Evolutionary conservation across 768 basidiomycete genomes (phyloP).

Genomic region (Amanita fuliginea): DNA sequence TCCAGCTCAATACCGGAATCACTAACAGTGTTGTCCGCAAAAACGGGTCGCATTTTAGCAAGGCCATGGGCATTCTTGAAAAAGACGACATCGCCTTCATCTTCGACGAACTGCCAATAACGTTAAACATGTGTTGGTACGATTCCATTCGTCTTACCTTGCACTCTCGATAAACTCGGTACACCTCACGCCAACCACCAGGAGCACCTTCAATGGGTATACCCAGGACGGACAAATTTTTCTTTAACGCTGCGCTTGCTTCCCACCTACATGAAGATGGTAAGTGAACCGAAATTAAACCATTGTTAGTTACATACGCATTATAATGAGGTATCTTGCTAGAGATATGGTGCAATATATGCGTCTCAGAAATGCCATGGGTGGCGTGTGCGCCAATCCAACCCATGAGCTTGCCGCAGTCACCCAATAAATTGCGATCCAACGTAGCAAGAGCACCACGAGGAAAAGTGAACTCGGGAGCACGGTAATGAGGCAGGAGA

Average conservation of each 20-base stretch:
- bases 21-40: conserved; percentile 43
- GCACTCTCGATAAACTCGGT: conserved; percentile 71
- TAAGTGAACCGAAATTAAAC: neutral
- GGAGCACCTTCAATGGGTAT: conserved; percentile 61
- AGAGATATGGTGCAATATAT: conserved; percentile 83
- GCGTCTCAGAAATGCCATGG: conserved; percentile 91
- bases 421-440: conserved; percentile 74
- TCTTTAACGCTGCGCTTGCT: conserved; percentile 76
- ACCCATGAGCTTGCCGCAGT: conserved; percentile 66
- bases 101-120: conserved; percentile 69
- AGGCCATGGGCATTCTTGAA: conserved; percentile 83
- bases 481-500: conserved; percentile 86
- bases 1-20: conserved; percentile 46
- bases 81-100: conserved; percentile 84
- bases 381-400: conserved; percentile 82
- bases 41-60: conserved; percentile 57
- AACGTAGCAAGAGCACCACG: conserved; percentile 90
- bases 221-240: conserved; percentile 53
- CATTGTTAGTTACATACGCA: conserved; percentile 35
- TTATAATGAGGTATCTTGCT: conserved; percentile 97
- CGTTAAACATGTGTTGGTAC: neutral
- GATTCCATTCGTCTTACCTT: conserved; percentile 33
- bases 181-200: conserved; percentile 71
- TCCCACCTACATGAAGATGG: conserved; percentile 54
- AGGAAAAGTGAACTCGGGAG: conserved; percentile 81